Evolutionary conservation across 2,329 filamentous ascomycete genomes (phyloP).

Genomic region (Diaporthe batatas): DNA sequence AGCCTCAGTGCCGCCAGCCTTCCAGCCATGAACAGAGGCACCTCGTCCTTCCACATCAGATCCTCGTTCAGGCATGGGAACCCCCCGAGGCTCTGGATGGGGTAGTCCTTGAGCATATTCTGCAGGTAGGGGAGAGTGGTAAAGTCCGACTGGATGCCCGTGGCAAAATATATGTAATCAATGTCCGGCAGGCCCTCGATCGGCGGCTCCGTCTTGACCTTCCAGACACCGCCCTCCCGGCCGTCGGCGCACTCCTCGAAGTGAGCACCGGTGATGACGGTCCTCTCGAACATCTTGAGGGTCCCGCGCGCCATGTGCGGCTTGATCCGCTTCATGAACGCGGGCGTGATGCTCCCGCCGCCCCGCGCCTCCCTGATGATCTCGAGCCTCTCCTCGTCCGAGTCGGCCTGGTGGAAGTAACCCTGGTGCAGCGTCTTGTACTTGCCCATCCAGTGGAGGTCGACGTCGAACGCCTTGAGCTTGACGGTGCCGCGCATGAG

Average conservation of each 20-base stretch:
- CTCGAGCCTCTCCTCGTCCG: slow-evolving; percentile 75
- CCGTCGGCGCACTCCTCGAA: slow-evolving; percentile 62
- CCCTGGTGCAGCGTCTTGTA: slow-evolving; percentile 84
- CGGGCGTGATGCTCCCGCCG: slow-evolving; percentile 82
- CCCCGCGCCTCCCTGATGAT: slow-evolving; percentile 76
- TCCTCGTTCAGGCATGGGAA: slow-evolving; percentile 82
- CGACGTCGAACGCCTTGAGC: slow-evolving; percentile 84
- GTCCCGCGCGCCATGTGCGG: slow-evolving; percentile 65
- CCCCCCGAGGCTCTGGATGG: slow-evolving; percentile 73
- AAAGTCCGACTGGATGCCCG: slow-evolving; percentile 77
- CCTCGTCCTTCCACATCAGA: slow-evolving; percentile 79
- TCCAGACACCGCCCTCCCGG: slow-evolving; percentile 50
- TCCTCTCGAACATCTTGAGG: slow-evolving; percentile 70
- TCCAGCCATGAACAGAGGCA: slow-evolving; percentile 80
- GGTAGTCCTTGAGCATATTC: slow-evolving; percentile 69
- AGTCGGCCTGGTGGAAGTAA: slow-evolving; percentile 81
- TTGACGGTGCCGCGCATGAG: slow-evolving; percentile 71
- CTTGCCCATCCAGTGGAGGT: slow-evolving; percentile 84
- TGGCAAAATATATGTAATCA: slow-evolving; percentile 79
- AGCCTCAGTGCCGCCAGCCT: slow-evolving; percentile 76
- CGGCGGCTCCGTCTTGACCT: slow-evolving; percentile 65
- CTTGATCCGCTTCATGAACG: slow-evolving; percentile 76
- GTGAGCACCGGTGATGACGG: slow-evolving; percentile 63
- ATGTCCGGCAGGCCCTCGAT: slow-evolving; percentile 66
- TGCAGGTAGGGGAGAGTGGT: slow-evolving; percentile 71